Percentiles rank a stretch among this genome's conserved stretches.
These are phyloP conservation scores for Ascochyta rabiei DNA, from an alignment of 2,329 filamentous ascomycete species.

Conservation along the genomic window DNA sequence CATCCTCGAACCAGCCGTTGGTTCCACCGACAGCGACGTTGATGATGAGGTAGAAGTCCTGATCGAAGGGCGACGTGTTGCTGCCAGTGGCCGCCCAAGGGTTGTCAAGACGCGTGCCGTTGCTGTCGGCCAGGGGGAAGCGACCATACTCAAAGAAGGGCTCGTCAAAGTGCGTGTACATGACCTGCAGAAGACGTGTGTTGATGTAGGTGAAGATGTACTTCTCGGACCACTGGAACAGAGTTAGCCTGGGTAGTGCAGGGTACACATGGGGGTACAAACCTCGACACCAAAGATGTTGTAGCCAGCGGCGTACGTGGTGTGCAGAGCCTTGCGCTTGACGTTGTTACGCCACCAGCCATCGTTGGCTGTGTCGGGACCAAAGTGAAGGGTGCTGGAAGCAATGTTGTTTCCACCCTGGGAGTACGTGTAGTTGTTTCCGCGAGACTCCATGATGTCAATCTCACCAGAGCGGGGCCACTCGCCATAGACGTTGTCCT, in stretches of 20 bases:
- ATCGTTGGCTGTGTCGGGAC: slow-evolving; percentile 73
- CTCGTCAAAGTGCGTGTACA: slow-evolving; percentile 74
- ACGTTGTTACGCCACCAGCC: slow-evolving; percentile 84
- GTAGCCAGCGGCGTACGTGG: slow-evolving; percentile 70
- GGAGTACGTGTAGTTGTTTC: slow-evolving; percentile 78
- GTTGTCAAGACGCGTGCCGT: slow-evolving; percentile 69
- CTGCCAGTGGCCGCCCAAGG: slow-evolving; percentile 68
- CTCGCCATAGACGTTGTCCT: slow-evolving; percentile 70
- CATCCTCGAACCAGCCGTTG: slow-evolving; percentile 84
- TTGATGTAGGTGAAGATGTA: slow-evolving; percentile 89
- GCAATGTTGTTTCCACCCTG: slow-evolving; percentile 83
- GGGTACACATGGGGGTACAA: neutral
- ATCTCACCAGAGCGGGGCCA: slow-evolving; percentile 87
- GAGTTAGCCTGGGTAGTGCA: slow-evolving; percentile 8
- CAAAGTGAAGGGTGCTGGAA: slow-evolving; percentile 82
- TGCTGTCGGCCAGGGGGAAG: slow-evolving; percentile 68
- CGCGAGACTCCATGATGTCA: slow-evolving; percentile 79
- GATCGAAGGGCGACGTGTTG: slow-evolving; percentile 73
- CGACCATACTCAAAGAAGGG: slow-evolving; percentile 71
- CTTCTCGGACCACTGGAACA: slow-evolving; percentile 73
- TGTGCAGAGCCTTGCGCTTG: slow-evolving; percentile 76
- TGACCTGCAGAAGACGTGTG: slow-evolving; percentile 76
- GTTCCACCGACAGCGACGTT: slow-evolving; percentile 78
- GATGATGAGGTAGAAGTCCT: slow-evolving; percentile 76
- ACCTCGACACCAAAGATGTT: slow-evolving; percentile 79